A percentile compares a stretch with the other conserved stretches of the same genome.
These are phyloP conservation scores for Drosera capensis DNA, from an alignment of 148 eudicot species.

Conservation along the genomic window DNA sequence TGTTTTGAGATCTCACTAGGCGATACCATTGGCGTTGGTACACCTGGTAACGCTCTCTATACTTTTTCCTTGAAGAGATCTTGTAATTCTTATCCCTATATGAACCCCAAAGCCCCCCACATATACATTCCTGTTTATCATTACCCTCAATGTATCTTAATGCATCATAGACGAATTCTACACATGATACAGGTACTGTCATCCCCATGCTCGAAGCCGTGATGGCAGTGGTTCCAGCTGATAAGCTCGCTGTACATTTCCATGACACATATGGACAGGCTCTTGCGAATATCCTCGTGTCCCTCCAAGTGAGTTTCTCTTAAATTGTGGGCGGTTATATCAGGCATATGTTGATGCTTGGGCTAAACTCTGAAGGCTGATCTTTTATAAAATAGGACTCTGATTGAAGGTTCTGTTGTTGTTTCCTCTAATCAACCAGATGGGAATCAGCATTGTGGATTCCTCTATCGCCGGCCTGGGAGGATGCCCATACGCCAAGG, in stretches of 20 bases:
- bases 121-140: too few species aligned
- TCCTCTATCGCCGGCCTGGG: slow-evolving; percentile 58
- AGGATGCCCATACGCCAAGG: slow-evolving; percentile 67
- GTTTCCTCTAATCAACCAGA: slow-evolving; percentile 13
- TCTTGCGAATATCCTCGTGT: slow-evolving; percentile 48
- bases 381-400: too few species aligned
- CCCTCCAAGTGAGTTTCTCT: slow-evolving; percentile 42
- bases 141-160: too few species aligned
- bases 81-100: too few species aligned
- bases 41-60: slow-evolving; percentile 51
- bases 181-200: slow-evolving; percentile 36
- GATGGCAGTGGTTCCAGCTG: slow-evolving; percentile 39
- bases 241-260: slow-evolving; percentile 55
- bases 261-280: slow-evolving; percentile 68
- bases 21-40: slow-evolving; percentile 78
- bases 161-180: too few species aligned
- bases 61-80: too few species aligned
- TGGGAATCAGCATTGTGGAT: slow-evolving; percentile 48
- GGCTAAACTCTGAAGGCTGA: too few species aligned
- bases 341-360: too few species aligned
- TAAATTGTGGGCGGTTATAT: too few species aligned
- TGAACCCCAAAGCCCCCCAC: too few species aligned
- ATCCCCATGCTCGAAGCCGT: slow-evolving; percentile 65
- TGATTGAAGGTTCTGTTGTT: slow-evolving; percentile 1
- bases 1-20: slow-evolving; percentile 90